phyloP scores from a whole-genome alignment of 2,329 filamentous ascomycete species.

The Talaromyces sp. region DNA sequence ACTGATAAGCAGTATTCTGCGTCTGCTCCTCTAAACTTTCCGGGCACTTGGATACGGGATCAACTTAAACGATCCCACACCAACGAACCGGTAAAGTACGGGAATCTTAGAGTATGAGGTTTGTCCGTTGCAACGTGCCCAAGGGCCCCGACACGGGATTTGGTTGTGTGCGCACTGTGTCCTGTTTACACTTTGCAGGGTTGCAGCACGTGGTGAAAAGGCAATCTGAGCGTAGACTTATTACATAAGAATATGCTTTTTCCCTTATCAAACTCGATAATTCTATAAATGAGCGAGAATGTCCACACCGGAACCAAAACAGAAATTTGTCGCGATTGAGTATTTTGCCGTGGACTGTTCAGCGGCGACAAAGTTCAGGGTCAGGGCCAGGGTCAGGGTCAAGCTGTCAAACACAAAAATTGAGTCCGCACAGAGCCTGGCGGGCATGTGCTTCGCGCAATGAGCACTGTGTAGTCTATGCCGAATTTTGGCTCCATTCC shows the following conservation, averaged over 20 bases:
- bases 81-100: neutral
- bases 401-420: neutral
- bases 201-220: neutral
- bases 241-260: neutral
- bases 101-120: neutral
- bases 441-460: neutral
- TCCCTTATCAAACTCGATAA: neutral
- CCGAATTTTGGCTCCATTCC: neutral
- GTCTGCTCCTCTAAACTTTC: neutral
- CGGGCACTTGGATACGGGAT: conserved; percentile 1
- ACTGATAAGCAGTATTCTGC: neutral
- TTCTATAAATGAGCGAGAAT: neutral
- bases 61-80: neutral
- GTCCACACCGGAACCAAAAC: neutral
- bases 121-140: neutral
- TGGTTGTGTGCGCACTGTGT: neutral
- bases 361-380: neutral
- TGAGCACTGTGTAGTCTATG: conserved; percentile 2
- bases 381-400: neutral
- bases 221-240: neutral
- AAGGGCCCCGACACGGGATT: neutral
- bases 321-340: neutral
- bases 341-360: neutral
- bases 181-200: neutral
- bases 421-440: neutral